phyloP scores from a whole-genome alignment of 1,139 yeast genomes.

The Suhomyces chickasaworum region DNA sequence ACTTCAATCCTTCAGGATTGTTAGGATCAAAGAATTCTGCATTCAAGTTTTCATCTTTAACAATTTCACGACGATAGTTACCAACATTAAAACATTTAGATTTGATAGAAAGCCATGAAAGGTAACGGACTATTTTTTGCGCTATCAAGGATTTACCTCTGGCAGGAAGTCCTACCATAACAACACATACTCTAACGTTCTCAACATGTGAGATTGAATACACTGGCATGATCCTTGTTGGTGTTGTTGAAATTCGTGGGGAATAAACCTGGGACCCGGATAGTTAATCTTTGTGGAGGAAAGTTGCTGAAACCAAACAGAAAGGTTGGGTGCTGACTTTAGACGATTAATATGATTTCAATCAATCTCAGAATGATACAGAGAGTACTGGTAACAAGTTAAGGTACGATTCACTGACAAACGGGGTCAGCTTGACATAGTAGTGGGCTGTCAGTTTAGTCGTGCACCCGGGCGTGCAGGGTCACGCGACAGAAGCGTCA shows the following conservation, averaged over 20 bases:
- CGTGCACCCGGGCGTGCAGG: background rate
- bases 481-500: constrained; percentile 5
- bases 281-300: background rate
- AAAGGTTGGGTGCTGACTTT: background rate
- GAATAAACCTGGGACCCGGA: background rate
- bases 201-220: constrained; percentile 71
- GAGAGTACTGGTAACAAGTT: background rate
- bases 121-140: constrained; percentile 81
- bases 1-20: constrained; percentile 62
- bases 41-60: constrained; percentile 37
- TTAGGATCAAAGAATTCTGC: constrained; percentile 79
- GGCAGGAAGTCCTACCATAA: constrained; percentile 74
- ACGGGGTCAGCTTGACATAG: constrained; percentile 1
- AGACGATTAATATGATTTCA: background rate
- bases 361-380: background rate
- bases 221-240: constrained; percentile 56
- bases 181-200: constrained; percentile 71
- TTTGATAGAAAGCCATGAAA: constrained; percentile 87
- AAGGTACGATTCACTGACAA: background rate
- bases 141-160: constrained; percentile 80
- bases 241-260: constrained; percentile 1
- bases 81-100: constrained; percentile 93
- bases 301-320: background rate
- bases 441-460: background rate
- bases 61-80: constrained; percentile 65